Evolutionary conservation across 2,329 filamentous ascomycete species (phyloP), one percentile per base, ranked within the genome.

Genomic region (Chaetomium sp.): DNA sequence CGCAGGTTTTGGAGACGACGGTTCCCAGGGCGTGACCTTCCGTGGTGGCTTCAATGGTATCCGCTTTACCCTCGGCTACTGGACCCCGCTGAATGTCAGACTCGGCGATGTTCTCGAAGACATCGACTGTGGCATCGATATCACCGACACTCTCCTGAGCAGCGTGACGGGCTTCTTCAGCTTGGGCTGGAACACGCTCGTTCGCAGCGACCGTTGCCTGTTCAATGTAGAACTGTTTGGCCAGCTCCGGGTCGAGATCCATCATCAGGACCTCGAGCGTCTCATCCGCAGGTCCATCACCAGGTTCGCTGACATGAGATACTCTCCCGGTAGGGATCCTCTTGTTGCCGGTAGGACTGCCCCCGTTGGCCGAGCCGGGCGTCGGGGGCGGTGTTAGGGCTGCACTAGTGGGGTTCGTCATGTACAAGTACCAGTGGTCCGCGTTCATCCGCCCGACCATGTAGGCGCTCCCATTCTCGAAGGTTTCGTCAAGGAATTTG

Each of bases 401-500:
- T 48, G 45, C 9, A 37, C 82, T 86, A 69, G 87, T 86, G 14
- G 94, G 92, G 51, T 89, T 89, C 10, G 94, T 97, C 66, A 97
- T 86, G 75, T 99, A 99, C 54, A 99, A 78, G 70, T 97, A 97
- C 94, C 94, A 99, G 67, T 99, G 94, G 71, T 99, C 94, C 56
- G 94, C 92, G 65, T 99, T 99, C 92, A 97, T 97, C 76, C 96
- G 97, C 68, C 94, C 94, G 62, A 99, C 95, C 91, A 97, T 96
- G 73, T 99, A 99, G 50, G 94, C 94, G 71, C 92, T 97, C 54
- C 94, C 94, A 55, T 89, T 87, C 59, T 88, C 79, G 70, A 99
- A 96, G 72, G 91, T 89, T 69, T 88, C 87, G 74, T 99, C 94
- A 60, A 99, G 80, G 66, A 87, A 95, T 66, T 86, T 87, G 67